Evolutionary conservation across 352 stramenopile genomes (phyloP), one percentile per base, ranked within the genome.

Genomic region (Nothophytophthora sp.): DNA sequence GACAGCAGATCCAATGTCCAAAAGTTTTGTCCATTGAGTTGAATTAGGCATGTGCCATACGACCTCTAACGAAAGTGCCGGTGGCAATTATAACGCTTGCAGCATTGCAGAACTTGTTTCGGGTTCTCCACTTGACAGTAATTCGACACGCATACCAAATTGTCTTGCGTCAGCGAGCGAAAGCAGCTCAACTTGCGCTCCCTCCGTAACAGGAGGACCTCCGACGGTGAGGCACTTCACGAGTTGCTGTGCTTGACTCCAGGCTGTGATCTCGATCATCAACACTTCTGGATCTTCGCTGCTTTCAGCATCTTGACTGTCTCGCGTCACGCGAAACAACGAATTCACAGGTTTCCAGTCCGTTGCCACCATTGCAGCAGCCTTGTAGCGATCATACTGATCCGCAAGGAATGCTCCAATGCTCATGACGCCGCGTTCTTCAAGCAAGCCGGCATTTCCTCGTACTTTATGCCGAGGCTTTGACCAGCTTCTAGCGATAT

Each of bases 401-500:
- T 39, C 37, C n/a, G 36, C n/a, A 25, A 61, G 29, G 47, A 56
- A 61, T 12, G 13, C 25, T 11, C 52, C 40, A 36, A 50, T 34
- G 16, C 22, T 25, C 16, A 11, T 19, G 36, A 32, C 8, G 27
- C n/a, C 28, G 19, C 16, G 25, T 16, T 36, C 49, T 40, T 27
- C 29, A 32, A 2, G 11, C 27, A 24, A 34, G 4, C 13, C 52
- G 39, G 27, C 27, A 19, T n/a, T 60, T 18, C 5, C 5, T 25
- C 23, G 33, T 38, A 20, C 29, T 39, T 49, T 59, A 13, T 42
- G 30, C 4, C 19, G 52, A 43, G 25, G 19, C 8, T 16, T 33
- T 20, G 54, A 43, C 61, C 56, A 70, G 23, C 28, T 70, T 24
- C 32, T 50, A 15, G 38, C 33, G 25, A 67, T 48, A 33, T 70